These are phyloP conservation scores for Aureobasidium mangrovei DNA, from an alignment of 2,329 filamentous ascomycete genomes.

Conservation along the genomic window DNA sequence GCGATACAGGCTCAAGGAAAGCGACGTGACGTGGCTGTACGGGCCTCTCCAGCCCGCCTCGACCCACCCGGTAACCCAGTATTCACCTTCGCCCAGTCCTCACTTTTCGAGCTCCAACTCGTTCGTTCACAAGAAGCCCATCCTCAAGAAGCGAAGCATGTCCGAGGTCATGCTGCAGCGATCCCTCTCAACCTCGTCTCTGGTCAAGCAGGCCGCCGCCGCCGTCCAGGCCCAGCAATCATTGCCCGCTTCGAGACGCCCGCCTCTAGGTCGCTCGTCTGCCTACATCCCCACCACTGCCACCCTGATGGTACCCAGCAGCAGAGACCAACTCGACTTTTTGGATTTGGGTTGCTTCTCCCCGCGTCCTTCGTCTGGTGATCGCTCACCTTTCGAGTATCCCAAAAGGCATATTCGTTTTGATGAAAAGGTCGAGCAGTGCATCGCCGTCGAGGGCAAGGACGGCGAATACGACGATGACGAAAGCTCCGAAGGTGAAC, in stretches of 20 bases:
- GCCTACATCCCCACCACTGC: conserved; percentile 61
- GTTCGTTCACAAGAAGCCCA: conserved; percentile 75
- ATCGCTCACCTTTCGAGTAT: conserved; percentile 51
- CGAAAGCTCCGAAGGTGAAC: conserved; percentile 31
- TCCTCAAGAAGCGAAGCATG: conserved; percentile 92
- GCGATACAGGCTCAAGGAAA: conserved; percentile 75
- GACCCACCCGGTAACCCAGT: conserved; percentile 43
- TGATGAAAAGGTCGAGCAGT: conserved; percentile 91
- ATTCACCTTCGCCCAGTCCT: conserved; percentile 43
- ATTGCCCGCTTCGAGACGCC: conserved; percentile 43
- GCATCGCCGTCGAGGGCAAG: conserved; percentile 85
- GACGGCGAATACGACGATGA: conserved; percentile 62
- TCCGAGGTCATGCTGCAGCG: conserved; percentile 90
- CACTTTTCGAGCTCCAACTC: conserved; percentile 55
- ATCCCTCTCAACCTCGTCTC: conserved; percentile 77
- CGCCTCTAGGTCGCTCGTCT: conserved; percentile 45
- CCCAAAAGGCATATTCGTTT: conserved; percentile 88
- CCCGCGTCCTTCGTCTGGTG: conserved; percentile 51
- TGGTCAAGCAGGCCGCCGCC: conserved; percentile 81
- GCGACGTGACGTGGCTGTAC: conserved; percentile 95
- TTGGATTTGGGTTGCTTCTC: conserved; percentile 47
- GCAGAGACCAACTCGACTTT: conserved; percentile 51
- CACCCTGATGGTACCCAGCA: conserved; percentile 51
- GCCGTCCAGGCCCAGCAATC: conserved; percentile 72
- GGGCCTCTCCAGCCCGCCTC: conserved; percentile 75